Evolutionary conservation across 306 rosid genomes (phyloP), one percentile per base, ranked within the genome.

Genomic region (Prunus kanzakura): DNA sequence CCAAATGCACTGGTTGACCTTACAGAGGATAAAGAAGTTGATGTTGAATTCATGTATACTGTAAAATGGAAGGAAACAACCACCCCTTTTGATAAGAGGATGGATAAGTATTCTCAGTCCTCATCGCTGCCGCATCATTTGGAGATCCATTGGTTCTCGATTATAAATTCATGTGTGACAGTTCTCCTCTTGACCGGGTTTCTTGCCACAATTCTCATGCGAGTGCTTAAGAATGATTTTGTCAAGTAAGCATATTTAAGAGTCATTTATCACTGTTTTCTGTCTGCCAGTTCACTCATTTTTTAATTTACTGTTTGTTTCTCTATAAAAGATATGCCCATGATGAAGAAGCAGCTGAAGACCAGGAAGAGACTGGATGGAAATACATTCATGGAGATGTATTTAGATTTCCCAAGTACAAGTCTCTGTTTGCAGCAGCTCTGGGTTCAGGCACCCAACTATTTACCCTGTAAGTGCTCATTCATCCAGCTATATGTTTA

Each of bases 81-180:
- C 76, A 87, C 77, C 6, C 92, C 97, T 1, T 94, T 89, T 13
- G 96, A 90, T 38, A 94, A 94, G 85, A 75, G 98, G 80, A 94
- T 89, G 98, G 95, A 94, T 43, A 86, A 86, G 85, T 90, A 92
- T 62, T 86, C 91, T 1, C 88, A 80, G 47, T 88, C 96, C 0
- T 92, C 93, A 5, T 90, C 96, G 0, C 77, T 90, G 49, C 92
- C 97, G 16, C 98, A 85, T 81, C 97, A 91, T 80, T 78, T 93
- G 85, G 98, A 93, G 82, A 91, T 91, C 79, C 97, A 91, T 73
- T 94, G 97, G 98, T 94, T 92, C 79, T 91, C 95, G 23, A 92
- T 94, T 68, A 90, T 94, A 23, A 90, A 92, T 65, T 94, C 98
- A 1, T 90, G 98, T 15, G 97, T 90, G 45, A 92, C 97, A 0